A percentile compares a stretch with the other conserved stretches of the same genome.
phyloP scores from a whole-genome alignment of 129 eudicot genomes.

The Lactuca sativa region DNA sequence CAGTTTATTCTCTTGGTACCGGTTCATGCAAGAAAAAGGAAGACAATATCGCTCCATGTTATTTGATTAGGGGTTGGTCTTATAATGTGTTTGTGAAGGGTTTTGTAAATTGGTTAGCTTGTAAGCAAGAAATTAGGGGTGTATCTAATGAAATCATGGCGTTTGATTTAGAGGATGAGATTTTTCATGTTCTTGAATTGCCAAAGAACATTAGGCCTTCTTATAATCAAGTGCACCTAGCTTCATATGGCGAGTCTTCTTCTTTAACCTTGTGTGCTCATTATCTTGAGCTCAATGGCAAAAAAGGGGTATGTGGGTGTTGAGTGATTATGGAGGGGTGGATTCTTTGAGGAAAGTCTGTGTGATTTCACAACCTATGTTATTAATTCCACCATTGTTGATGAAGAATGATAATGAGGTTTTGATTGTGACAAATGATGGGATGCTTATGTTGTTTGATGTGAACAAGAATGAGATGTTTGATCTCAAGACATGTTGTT shows the following conservation, averaged over 20 bases:
- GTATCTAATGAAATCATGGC: constrained; percentile 26
- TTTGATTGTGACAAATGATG: constrained; percentile 32
- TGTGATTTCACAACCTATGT: constrained; percentile 19
- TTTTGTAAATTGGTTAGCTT: constrained; percentile 49
- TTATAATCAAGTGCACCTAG: constrained; percentile 21
- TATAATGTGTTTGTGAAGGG: constrained; percentile 41
- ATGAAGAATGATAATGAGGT: constrained; percentile 26
- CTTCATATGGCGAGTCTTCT: constrained; percentile 24
- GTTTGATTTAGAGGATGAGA: constrained; percentile 38
- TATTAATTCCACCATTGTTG: constrained; percentile 32
- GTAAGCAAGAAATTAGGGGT: constrained; percentile 1
- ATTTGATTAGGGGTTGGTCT: constrained; percentile 35
- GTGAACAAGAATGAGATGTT: constrained; percentile 18
- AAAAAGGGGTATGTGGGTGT: constrained; percentile 43
- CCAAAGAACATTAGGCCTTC: constrained; percentile 22
- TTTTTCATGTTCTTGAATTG: constrained; percentile 33
- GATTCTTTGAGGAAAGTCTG: constrained; percentile 43
- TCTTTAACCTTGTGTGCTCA: constrained; percentile 34
- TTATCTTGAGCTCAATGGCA: constrained; percentile 19
- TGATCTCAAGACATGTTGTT: constrained; percentile 33
- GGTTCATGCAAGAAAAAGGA: constrained; percentile 41
- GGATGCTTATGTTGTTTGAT: constrained; percentile 35
- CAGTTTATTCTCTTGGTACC: constrained; percentile 28
- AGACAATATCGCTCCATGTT: constrained; percentile 31
- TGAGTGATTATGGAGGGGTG: constrained; percentile 37